These are phyloP conservation scores for Senecio squalidus DNA, from an alignment of 140 eudicot genomes.

Conservation along the genomic window DNA sequence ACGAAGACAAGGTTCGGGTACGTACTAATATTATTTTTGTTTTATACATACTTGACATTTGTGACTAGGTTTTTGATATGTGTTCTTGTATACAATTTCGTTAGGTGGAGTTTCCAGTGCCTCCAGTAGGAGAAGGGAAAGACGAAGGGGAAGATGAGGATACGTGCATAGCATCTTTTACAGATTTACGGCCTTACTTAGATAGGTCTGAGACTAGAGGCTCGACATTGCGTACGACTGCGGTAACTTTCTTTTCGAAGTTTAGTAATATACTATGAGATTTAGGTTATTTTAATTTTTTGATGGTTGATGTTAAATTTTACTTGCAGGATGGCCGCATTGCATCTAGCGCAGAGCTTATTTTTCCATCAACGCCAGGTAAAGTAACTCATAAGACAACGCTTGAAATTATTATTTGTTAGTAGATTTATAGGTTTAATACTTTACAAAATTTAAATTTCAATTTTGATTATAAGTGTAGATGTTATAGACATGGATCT, in stretches of 20 bases:
- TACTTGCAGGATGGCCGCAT: constrained; percentile 21
- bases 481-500: constrained; percentile 20
- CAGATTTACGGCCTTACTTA: constrained; percentile 59
- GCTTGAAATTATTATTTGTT: neutral
- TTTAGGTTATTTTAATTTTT: neutral
- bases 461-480: neutral
- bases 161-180: constrained; percentile 26
- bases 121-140: constrained; percentile 58
- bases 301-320: neutral
- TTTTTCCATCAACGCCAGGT: constrained; percentile 24
- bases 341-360: constrained; percentile 15
- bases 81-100: neutral
- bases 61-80: neutral
- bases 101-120: constrained; percentile 40
- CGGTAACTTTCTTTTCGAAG: constrained; percentile 11
- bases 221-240: constrained; percentile 40
- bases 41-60: neutral
- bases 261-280: too few relatives aligned
- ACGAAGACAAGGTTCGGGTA: constrained; percentile 49
- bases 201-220: constrained; percentile 47
- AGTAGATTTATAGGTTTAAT: too few relatives aligned
- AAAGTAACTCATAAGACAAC: neutral
- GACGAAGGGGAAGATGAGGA: constrained; percentile 10
- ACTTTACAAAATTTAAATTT: too few relatives aligned
- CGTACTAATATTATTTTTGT: neutral